Evolutionary conservation across 108 stramenopile species (phyloP), one percentile per base, ranked within the genome.

Genomic region (Epithemia pelagica): DNA sequence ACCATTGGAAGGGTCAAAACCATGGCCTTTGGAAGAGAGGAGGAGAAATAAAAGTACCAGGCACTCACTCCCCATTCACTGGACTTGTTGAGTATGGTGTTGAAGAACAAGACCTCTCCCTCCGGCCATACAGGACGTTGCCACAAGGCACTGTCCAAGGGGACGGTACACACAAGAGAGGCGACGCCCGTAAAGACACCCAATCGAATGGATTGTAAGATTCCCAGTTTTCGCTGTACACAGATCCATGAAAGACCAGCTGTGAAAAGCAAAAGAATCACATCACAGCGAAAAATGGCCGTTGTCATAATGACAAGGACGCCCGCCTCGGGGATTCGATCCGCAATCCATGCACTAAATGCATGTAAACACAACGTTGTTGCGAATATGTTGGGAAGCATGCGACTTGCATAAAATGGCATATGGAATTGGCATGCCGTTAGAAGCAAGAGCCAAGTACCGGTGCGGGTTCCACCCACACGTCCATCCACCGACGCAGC

Each of bases 381-480:
- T 29, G 99, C 97, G 78, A 97, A 96, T 26, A 90, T 88, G 73
- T 99, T 99, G 62, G 97, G 97, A 28, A 99, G 82, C 74, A 96
- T 83, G 2, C 99, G 87, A 64, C 89, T 88, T 7, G 92, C 74
- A 74, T 99, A 99, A 71, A 96, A 99, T 21, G 89, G 89, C 7
- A 97, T 84, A 75, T 99, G 99, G 62, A 97, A 97, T 79, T 97
- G 96, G 62, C 73, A 72, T 30, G 85, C 86, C 20, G 85, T 87
- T 21, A 95, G 68, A 23, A 91, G 64, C 26, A 89, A 71, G 61
- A 94, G 71, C 56, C 81, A 93, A 25, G 64, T 33, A 2, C 78
- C 82, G 31, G 54, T 64, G 56, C 30, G 74, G 58, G 54, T 58
- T 58, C 65, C 54, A 46, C 46, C 61, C 25, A 0, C n/a, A 18